These are phyloP conservation scores for Cladosporium sp. DNA, from an alignment of 2,329 filamentous ascomycete species.

Conservation along the genomic window DNA sequence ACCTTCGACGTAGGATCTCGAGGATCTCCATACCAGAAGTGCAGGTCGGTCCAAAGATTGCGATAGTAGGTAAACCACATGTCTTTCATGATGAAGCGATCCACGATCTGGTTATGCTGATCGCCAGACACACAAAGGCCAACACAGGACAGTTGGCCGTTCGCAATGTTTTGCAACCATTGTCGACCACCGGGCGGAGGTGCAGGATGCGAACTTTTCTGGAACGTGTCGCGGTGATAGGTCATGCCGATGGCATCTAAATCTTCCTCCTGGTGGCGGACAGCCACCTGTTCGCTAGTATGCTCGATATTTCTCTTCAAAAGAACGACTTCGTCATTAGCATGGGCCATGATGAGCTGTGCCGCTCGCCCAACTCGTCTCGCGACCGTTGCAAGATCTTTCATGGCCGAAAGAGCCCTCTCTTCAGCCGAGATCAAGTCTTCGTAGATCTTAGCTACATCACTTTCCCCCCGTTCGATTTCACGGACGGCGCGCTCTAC, in stretches of 20 bases:
- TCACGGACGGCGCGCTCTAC: neutral
- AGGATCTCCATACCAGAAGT: neutral
- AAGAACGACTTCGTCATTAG: neutral
- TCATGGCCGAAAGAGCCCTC: neutral
- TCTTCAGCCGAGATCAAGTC: neutral
- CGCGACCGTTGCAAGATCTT: neutral
- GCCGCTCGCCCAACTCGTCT: neutral
- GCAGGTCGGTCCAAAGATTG: neutral
- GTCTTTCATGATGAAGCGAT: constrained; percentile 4
- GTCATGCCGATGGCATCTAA: neutral
- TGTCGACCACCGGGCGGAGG: neutral
- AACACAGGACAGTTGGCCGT: neutral
- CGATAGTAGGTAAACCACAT: neutral
- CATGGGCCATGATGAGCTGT: neutral
- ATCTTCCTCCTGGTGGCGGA: neutral
- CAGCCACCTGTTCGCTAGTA: neutral
- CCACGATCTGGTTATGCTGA: neutral
- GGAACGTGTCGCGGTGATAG: neutral
- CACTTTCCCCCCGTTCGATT: neutral
- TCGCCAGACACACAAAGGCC: neutral
- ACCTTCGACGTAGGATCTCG: neutral
- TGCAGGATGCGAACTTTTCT: neutral
- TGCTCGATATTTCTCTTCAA: neutral
- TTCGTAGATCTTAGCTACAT: neutral
- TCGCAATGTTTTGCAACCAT: neutral